Percentiles rank a stretch among this genome's conserved stretches.
These are phyloP conservation scores for Tylopilus sp. DNA, from an alignment of 768 basidiomycete species.

Conservation along the genomic window DNA sequence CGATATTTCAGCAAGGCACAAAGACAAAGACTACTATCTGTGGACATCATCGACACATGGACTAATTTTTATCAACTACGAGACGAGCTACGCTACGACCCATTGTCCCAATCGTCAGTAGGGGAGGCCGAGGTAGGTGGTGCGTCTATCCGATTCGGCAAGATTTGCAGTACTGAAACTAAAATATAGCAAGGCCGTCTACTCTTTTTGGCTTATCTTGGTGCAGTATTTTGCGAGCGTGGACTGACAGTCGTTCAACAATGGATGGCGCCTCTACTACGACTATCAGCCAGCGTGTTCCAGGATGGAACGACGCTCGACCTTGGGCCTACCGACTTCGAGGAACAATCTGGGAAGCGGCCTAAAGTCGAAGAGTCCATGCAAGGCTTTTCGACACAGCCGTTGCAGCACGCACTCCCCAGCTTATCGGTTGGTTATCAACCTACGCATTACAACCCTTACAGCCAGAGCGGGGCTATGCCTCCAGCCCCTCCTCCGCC, in stretches of 20 bases:
- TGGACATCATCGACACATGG: constrained; percentile 37
- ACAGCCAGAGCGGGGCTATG: constrained; percentile 12
- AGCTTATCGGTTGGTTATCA: constrained; percentile 17
- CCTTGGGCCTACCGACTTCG: constrained; percentile 25
- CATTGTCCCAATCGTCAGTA: constrained; percentile 25
- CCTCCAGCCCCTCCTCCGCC: constrained; percentile 25
- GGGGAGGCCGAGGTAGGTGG: constrained; percentile 38
- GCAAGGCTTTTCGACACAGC: constrained; percentile 31
- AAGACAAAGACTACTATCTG: constrained; percentile 28
- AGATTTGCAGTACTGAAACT: constrained; percentile 16
- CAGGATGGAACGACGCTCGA: constrained; percentile 12
- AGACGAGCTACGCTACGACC: constrained; percentile 32
- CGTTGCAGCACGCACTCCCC: constrained; percentile 20
- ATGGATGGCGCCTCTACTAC: constrained; percentile 52
- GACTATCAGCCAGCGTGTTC: constrained; percentile 20
- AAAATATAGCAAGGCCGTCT: constrained; percentile 48
- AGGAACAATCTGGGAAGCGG: constrained; percentile 29
- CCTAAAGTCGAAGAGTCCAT: constrained; percentile 28
- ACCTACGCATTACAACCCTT: constrained; percentile 31
- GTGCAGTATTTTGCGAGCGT: constrained; percentile 55
- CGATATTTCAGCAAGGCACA: constrained; percentile 24
- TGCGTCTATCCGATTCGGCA: constrained; percentile 11
- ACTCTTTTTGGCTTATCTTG: constrained; percentile 66
- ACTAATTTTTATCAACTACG: constrained; percentile 35
- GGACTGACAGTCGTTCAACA: constrained; percentile 49